Conservation (phyloP, 2,329 filamentous ascomycete species). For the Exophiala bonariae region DNA sequence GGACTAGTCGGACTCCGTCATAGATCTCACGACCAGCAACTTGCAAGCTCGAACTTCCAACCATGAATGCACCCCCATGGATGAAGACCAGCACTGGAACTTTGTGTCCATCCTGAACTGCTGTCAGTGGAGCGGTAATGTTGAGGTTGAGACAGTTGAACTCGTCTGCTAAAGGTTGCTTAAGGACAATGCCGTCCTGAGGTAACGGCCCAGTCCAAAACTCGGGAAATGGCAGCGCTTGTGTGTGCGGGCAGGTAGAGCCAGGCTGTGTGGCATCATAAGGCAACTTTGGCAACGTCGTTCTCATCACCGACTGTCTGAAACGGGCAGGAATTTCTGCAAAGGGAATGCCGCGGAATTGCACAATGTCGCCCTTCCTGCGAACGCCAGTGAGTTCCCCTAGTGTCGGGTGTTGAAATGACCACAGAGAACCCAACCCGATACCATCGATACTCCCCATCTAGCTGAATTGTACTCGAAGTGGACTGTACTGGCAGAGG, state of each 20-base stretch:
- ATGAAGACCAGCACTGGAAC: conserved; percentile 12
- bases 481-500: too few relatives aligned
- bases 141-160: conserved; percentile 7
- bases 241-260: background rate
- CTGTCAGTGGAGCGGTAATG: background rate
- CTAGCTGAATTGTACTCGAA: too few relatives aligned
- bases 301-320: background rate
- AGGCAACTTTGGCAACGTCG: background rate
- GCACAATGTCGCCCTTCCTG: background rate
- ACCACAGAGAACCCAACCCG: too few relatives aligned
- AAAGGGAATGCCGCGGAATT: conserved; percentile 5
- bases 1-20: conserved; percentile 57
- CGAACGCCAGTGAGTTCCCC: background rate
- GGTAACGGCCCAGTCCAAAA: background rate
- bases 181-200: background rate
- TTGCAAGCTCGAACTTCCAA: conserved; percentile 55
- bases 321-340: conserved; percentile 7
- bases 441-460: too few relatives aligned
- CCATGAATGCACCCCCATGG: conserved; percentile 12
- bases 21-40: conserved; percentile 31
- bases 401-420: background rate
- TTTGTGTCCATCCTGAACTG: background rate
- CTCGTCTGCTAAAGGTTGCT: background rate
- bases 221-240: background rate
- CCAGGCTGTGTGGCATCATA: background rate